Evolutionary conservation across 1,284 basidiomycete genomes (phyloP).

Genomic region (Tilletiopsis washingtonensis): DNA sequence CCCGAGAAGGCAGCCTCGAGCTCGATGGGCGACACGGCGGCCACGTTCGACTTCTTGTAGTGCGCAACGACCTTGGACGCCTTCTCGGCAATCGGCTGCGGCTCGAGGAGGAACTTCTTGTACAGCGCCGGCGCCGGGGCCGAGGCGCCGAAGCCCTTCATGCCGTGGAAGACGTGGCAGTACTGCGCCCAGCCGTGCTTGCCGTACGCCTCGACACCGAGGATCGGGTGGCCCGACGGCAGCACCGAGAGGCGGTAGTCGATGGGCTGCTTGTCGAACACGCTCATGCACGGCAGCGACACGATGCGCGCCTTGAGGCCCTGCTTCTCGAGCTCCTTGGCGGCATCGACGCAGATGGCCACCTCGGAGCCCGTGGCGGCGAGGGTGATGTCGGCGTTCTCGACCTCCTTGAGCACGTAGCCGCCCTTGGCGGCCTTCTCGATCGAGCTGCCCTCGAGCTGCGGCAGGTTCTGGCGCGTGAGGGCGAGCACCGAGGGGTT

Average conservation of each 20-base stretch:
- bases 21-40: background rate
- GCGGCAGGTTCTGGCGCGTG: constrained; percentile 84
- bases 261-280: constrained; percentile 75
- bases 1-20: background rate
- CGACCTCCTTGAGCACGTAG: constrained; percentile 77
- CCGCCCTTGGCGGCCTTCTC: constrained; percentile 77
- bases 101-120: constrained; percentile 48
- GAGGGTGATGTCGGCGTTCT: constrained; percentile 56
- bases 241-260: constrained; percentile 77
- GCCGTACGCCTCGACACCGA: constrained; percentile 75
- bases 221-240: constrained; percentile 76
- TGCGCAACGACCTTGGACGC: background rate
- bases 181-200: constrained; percentile 46
- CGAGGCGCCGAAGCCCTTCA: constrained; percentile 60
- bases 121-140: constrained; percentile 84
- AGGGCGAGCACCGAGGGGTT: constrained; percentile 77
- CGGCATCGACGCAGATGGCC: constrained; percentile 74
- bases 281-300: constrained; percentile 78
- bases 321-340: constrained; percentile 60
- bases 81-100: constrained; percentile 70
- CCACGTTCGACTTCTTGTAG: background rate
- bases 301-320: constrained; percentile 70
- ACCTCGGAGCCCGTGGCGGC: constrained; percentile 86
- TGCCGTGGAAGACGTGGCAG: constrained; percentile 41
- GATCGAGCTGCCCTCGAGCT: constrained; percentile 77